Base-by-base conservation (phyloP, 306 rosid genomes). In the Rosa chinensis region DNA sequence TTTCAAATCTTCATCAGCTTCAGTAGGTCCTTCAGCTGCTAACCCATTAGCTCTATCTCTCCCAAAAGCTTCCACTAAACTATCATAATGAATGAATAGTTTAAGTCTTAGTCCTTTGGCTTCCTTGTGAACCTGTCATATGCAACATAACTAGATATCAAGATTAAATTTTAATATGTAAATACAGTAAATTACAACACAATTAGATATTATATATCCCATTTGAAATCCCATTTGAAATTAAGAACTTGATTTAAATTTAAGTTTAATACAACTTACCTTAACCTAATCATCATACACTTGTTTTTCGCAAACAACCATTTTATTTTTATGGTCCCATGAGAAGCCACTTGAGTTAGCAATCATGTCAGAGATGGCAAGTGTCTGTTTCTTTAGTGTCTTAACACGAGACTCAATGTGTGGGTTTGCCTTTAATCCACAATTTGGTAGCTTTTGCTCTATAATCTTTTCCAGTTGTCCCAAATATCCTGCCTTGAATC, bases 61-160 rank as follows among this genome's bases (percentile, higher is more conserved):
- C 11, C 50, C 74, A 70, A 40, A 70, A 6, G 10, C 12, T 20
- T 40, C 50, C 11, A 39, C 25, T 16, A 70, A 44, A 21, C 32
- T 47, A 70, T 70, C 74, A 44, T 43, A 70, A 44, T 70, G 74
- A 16, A 17, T 48, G 45, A 70, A 70, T 6, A 32, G 14, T 70
- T 70, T 70, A 21, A 42, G 14, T n/a, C 28, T 44, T 17, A 70
- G 45, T 70, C 53, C 52, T 44, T 44, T 40, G 44, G 74, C 74
- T n/a, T 43, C 35, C 35, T 43, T 43, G 43, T 70, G 74, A 18
- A n/a, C 52, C 35, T 70, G 37, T 53, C 35, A 70, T 11, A 47
- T 70, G 3, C 44, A 42, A 42, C 44, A 23, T 9, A n/a, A 25
- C 10, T 20, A 53, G 5, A 53, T 48, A 18, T 18, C 2, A 53